Evolutionary conservation across 148 eudicot species (phyloP), one percentile per base, ranked within the genome.

Genomic region (Fagopyrum tataricum): DNA sequence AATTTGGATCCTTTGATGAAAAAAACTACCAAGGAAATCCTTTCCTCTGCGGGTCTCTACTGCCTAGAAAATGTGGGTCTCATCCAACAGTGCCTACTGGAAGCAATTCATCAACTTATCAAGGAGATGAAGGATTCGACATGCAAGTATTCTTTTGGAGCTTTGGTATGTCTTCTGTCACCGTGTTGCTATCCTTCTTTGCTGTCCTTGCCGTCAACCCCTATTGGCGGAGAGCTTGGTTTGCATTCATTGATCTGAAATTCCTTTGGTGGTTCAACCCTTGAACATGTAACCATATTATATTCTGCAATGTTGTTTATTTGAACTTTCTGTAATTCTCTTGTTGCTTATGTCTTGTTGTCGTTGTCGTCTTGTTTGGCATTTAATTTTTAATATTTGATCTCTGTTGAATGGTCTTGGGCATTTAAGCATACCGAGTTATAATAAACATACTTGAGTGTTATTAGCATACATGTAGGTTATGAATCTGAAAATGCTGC

Each of bases 11-110:
- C 5, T 78, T 78, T 14, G 70, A 26, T 37, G 61, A 14, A 20
- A 74, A 6, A 48, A 73, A 40, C 44, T 78, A 78, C n/a, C 0
- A 73, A 17, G 68, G 73, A 7, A 66, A 75, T 72, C 76, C 72
- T 0, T 39, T 44, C 56, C 67, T 78, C 6, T 74, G 77, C 42
- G 71, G 53, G 23, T 48, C n/a, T 48, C 15, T 14, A 48, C 52
- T 48, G n/a, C 52, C 52, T 48, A 48, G 52, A 48, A 48, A 17
- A 12, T 48, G 52, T 10, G 52, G 13, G 4, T 12, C 13, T 4
- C 1, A 48, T 48, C 17, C 13, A 12, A 48, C 3, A 48, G 15
- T 48, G n/a, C 52, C 52, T 48, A 48, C 17, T 12, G 13, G 17
- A 4, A 10, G 17, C 3, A 48, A 1, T 48, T 13, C 52, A 48